These are phyloP conservation scores for Fagopyrum tataricum DNA, from an alignment of 148 eudicot species.

Conservation along the genomic window DNA sequence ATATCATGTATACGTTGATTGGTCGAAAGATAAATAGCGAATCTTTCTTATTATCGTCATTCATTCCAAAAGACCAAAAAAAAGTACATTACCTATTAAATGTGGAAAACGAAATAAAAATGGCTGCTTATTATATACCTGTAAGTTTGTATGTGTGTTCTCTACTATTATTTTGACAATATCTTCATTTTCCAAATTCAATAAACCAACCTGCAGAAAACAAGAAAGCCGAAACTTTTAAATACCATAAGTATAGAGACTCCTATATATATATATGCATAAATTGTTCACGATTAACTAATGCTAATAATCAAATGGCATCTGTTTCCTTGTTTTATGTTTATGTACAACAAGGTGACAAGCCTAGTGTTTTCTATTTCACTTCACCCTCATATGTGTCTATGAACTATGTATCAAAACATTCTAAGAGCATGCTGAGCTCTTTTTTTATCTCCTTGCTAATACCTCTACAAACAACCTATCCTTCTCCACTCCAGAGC, in stretches of 20 bases:
- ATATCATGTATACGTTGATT: not conserved
- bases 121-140: conserved; percentile 37
- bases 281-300: not conserved
- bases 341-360: not conserved
- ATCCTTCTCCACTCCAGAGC: not conserved
- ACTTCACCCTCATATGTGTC: not conserved
- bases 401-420: not conserved
- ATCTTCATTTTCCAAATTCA: conserved; percentile 91
- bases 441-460: not conserved
- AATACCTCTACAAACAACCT: not conserved
- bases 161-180: conserved; percentile 55
- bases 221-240: not conserved
- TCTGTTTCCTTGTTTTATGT: not conserved
- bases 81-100: not conserved
- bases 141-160: conserved; percentile 49
- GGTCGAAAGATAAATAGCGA: not conserved
- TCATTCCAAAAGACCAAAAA: conserved; percentile 1
- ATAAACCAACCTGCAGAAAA: conserved; percentile 57
- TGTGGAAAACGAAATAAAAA: not conserved
- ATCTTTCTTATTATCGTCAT: not conserved
- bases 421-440: not conserved
- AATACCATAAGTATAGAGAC: not conserved
- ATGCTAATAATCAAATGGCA: not conserved
- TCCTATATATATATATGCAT: not conserved
- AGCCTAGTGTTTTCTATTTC: not conserved